Conservation (phyloP, 139 green algal genomes). For the Edaphochlamys debaryana region DNA sequence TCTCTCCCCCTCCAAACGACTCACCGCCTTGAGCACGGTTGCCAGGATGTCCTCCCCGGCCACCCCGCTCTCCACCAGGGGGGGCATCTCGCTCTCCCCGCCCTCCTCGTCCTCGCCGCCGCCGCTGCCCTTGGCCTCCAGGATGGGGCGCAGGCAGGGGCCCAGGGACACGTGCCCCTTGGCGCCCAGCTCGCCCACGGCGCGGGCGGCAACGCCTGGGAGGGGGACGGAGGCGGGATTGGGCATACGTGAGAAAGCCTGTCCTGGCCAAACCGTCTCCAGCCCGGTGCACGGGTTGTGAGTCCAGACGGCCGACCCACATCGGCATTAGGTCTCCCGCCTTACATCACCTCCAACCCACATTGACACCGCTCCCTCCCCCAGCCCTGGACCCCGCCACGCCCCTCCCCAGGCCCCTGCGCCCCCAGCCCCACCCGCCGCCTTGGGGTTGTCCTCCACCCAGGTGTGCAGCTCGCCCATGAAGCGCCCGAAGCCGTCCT, state of each 20-base stretch:
- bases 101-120: constrained; percentile 1
- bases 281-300: too few relatives aligned
- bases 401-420: too few relatives aligned
- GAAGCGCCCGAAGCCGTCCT: constrained; percentile 17
- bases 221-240: too few relatives aligned
- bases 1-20: too few relatives aligned
- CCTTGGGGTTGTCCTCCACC: constrained; percentile 45
- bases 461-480: constrained; percentile 33
- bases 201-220: constrained; percentile 6
- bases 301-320: too few relatives aligned
- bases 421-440: neutral
- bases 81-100: neutral
- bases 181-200: constrained; percentile 19
- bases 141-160: constrained; percentile 23
- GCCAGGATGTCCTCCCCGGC: constrained; percentile 12
- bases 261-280: too few relatives aligned
- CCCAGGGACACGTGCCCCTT: constrained; percentile 31
- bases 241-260: too few relatives aligned
- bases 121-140: constrained; percentile 24
- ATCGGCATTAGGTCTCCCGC: too few relatives aligned
- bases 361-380: too few relatives aligned
- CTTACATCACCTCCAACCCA: too few relatives aligned
- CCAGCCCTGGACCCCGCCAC: too few relatives aligned
- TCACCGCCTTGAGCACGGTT: constrained; percentile 24
- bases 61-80: constrained; percentile 17